Conservation (phyloP, 306 rosid species). For the Corylus heterophylla region DNA sequence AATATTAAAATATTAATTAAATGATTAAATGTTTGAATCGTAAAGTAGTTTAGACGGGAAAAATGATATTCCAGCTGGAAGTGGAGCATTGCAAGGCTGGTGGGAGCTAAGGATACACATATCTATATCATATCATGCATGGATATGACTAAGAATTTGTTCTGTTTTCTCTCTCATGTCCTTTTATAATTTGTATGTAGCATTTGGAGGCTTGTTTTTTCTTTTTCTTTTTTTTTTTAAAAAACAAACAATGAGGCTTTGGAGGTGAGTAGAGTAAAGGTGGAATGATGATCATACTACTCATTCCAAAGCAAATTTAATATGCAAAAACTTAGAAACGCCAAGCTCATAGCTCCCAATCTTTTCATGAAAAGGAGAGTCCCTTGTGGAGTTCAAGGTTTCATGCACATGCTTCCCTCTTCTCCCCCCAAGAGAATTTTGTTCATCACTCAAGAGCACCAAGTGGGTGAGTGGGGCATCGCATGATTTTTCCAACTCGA, state of each 20-base stretch:
- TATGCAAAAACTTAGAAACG: slow-evolving; percentile 40
- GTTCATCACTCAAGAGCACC: slow-evolving; percentile 28
- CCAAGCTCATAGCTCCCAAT: slow-evolving; percentile 55
- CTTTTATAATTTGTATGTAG: slow-evolving; percentile 36
- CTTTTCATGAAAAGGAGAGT: slow-evolving; percentile 70
- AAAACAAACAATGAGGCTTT: background rate
- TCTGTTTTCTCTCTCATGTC: slow-evolving; percentile 12
- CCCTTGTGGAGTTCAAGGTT: slow-evolving; percentile 52
- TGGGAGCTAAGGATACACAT: slow-evolving; percentile 30
- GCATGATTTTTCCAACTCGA: slow-evolving; percentile 45
- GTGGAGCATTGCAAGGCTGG: slow-evolving; percentile 77
- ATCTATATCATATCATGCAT: slow-evolving; percentile 51
- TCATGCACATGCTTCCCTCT: slow-evolving; percentile 71
- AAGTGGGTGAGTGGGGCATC: slow-evolving; percentile 47
- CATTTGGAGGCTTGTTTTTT: slow-evolving; percentile 32
- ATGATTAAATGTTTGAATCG: no score
- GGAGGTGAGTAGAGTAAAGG: slow-evolving; percentile 28
- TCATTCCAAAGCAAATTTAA: slow-evolving; percentile 35
- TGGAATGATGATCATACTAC: slow-evolving; percentile 41
- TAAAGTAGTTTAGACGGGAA: no score
- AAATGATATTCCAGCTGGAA: slow-evolving; percentile 48
- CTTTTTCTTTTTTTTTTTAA: no score
- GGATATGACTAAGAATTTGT: slow-evolving; percentile 19
- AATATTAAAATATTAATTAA: no score
- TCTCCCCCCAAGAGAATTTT: slow-evolving; percentile 37